Base-by-base conservation (phyloP, 495 filamentous ascomycete species). In the Penicillium canariense region DNA sequence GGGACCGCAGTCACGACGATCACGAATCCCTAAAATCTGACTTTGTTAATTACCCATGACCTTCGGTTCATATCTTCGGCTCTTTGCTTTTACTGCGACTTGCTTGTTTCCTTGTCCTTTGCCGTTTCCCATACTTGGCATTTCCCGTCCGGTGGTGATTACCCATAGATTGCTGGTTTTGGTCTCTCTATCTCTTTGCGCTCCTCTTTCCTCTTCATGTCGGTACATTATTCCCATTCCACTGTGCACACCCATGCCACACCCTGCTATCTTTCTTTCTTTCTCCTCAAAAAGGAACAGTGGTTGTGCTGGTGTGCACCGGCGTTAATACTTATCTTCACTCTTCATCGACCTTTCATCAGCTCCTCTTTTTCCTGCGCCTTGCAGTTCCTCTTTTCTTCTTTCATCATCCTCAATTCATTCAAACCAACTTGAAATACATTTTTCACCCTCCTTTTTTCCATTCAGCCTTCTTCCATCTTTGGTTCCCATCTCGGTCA, bases 1-100 rank as follows among this genome's bases (percentile, higher is more conserved):
- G 55, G 62, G 60, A 57, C 62, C 69, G 69, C 67, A 70, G 73
- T 69, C 65, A 75, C 68, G 71, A 77, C 68, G 72, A 74, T 76
- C 58, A 79, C 66, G 75, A 76, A 62, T 67, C 52, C 62, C 55
- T 40, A 66, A 68, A 68, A 65, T 65, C 50, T 63, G 59, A 58
- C 54, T 54, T 61, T 66, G 65, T 69, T 69, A 66, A 69, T 68
- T 70, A 61, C 66, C 68, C 65, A 68, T 59, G 62, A 61, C 39
- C 62, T 58, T 63, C 52, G 52, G 59, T 61, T 59, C 48, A 62
- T 69, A 55, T 61, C 55, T 52, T 57, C 52, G 46, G 48, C 48
- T 67, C 51, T 50, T 56, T 60, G n/a, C 59, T 59, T 61, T 58
- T 52, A 34, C 25, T 53, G 50, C 56, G n/a, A 15, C 40, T 63